Evolutionary conservation across 176 grass and related monocot species (phyloP).

Genomic region (Oropetium thomaeum): DNA sequence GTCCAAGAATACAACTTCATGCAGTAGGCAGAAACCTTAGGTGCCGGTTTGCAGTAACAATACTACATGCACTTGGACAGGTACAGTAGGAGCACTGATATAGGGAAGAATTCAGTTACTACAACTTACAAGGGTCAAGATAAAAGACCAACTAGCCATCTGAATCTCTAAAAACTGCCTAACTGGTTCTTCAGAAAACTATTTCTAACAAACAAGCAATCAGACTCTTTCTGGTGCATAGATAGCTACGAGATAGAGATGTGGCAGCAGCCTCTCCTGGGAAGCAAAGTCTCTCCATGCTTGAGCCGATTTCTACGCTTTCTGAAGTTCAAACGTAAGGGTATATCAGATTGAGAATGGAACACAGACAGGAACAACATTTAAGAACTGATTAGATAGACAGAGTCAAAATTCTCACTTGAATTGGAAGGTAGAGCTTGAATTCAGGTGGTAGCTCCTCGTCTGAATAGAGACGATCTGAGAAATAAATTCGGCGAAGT

Average conservation of each 20-base stretch:
- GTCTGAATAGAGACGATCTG: slow-evolving; percentile 84
- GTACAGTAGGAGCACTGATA: background rate
- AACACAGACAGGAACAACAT: background rate
- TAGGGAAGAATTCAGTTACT: background rate
- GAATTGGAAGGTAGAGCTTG: slow-evolving; percentile 89
- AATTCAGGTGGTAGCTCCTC: slow-evolving; percentile 91
- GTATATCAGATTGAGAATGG: background rate
- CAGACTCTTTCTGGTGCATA: background rate
- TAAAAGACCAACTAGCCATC: background rate
- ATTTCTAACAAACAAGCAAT: background rate
- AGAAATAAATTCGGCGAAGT: slow-evolving; percentile 79
- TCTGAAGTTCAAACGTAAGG: slow-evolving; percentile 23
- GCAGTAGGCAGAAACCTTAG: background rate
- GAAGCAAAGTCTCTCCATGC: background rate
- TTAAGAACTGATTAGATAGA: background rate
- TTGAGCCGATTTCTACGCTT: background rate
- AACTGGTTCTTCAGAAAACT: background rate
- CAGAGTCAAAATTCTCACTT: slow-evolving; percentile 36
- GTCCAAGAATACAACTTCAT: slow-evolving; percentile 10
- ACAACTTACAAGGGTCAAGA: background rate
- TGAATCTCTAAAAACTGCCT: background rate
- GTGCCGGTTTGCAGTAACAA: background rate
- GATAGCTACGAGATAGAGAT: background rate
- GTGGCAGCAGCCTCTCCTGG: background rate
- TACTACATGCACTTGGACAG: slow-evolving; percentile 9